Conservation (phyloP, 768 basidiomycete genomes). For the Boletus bicolor region DNA sequence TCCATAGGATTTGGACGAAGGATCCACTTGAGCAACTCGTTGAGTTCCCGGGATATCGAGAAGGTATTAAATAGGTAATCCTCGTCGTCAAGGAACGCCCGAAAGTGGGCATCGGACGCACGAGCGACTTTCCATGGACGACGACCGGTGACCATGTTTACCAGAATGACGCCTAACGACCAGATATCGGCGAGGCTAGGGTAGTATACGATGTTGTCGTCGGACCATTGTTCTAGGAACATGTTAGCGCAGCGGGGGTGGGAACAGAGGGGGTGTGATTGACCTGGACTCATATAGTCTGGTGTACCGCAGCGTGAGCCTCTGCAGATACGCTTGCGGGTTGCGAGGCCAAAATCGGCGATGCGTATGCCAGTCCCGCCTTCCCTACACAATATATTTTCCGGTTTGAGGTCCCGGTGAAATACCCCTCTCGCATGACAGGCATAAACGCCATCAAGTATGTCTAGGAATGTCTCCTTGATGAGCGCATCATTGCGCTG, state of each 20-base stretch:
- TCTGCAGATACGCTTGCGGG: constrained; percentile 39
- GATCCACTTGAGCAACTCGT: constrained; percentile 17
- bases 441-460: constrained; percentile 74
- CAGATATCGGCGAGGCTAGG: constrained; percentile 52
- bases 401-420: constrained; percentile 88
- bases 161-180: constrained; percentile 76
- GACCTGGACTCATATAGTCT: constrained; percentile 72
- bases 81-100: constrained; percentile 14
- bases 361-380: constrained; percentile 55
- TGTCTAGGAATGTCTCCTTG: constrained; percentile 68
- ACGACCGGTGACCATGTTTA: constrained; percentile 71
- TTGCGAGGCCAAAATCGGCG: constrained; percentile 78
- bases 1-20: constrained; percentile 13
- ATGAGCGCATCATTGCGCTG: constrained; percentile 59
- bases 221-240: constrained; percentile 49
- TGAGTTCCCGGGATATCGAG: constrained; percentile 15
- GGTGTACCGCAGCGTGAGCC: constrained; percentile 60
- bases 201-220: constrained; percentile 34
- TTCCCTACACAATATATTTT: constrained; percentile 64
- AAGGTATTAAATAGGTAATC: constrained; percentile 14
- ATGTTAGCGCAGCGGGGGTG: constrained; percentile 2
- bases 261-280: constrained; percentile 10
- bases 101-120: constrained; percentile 8
- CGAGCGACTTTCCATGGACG: constrained; percentile 15
- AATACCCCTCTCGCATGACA: constrained; percentile 70